Conservation (phyloP, 331 rosid species). For the Acacia concinna region DNA sequence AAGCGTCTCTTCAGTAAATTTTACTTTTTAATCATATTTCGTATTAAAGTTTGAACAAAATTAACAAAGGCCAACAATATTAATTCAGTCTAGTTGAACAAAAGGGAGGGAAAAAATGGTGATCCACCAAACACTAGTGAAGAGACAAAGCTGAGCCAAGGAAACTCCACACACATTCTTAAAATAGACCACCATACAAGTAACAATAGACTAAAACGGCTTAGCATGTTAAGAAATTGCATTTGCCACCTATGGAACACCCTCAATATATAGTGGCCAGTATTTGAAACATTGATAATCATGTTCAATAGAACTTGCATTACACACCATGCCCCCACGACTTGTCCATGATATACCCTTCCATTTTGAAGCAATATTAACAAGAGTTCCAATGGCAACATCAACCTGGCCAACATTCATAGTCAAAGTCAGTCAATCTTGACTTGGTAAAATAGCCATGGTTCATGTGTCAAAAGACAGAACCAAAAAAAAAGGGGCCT, state of each 20-base stretch:
- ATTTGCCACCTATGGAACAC: slow-evolving; percentile 6
- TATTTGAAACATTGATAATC: slow-evolving; percentile 1
- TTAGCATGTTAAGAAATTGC: background rate
- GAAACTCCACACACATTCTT: slow-evolving; percentile 20
- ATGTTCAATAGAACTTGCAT: slow-evolving; percentile 12
- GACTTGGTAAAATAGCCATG: background rate
- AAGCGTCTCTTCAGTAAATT: background rate
- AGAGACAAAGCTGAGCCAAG: slow-evolving; percentile 1
- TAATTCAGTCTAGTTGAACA: background rate
- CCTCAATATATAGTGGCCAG: background rate
- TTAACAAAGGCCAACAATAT: background rate
- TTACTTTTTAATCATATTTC: slow-evolving; percentile 22
- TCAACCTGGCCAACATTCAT: slow-evolving; percentile 50
- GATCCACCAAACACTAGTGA: background rate
- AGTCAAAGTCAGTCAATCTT: slow-evolving; percentile 1
- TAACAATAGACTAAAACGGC: background rate
- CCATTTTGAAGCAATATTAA: slow-evolving; percentile 50
- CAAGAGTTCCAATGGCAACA: slow-evolving; percentile 51
- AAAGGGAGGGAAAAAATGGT: background rate
- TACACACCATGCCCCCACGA: slow-evolving; percentile 84
- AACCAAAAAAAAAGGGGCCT: background rate
- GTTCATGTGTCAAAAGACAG: background rate
- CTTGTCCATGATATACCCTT: slow-evolving; percentile 79
- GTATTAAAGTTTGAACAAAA: background rate
- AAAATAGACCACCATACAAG: background rate